phyloP scores from a whole-genome alignment of 1,284 basidiomycete genomes.

The Rugiboletus extremiorientalis region DNA sequence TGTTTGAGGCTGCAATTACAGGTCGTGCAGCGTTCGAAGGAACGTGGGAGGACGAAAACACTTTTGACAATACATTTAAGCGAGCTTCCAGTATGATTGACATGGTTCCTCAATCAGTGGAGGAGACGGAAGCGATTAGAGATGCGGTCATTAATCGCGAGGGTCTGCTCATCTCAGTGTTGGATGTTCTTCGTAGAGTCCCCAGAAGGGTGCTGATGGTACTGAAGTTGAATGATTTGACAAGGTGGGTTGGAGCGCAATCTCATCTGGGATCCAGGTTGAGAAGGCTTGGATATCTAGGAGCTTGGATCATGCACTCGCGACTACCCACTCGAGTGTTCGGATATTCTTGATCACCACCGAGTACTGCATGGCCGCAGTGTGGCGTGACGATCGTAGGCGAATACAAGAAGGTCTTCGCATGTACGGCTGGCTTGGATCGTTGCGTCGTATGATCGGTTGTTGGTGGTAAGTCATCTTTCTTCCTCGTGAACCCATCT shows the following conservation, averaged over 20 bases:
- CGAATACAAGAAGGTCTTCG: constrained; percentile 50
- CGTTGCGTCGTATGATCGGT: constrained; percentile 55
- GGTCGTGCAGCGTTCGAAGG: constrained; percentile 66
- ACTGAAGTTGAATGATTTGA: constrained; percentile 82
- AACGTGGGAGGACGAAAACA: constrained; percentile 45
- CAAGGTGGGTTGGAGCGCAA: constrained; percentile 56
- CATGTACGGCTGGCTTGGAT: constrained; percentile 43
- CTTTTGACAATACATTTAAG: constrained; percentile 39
- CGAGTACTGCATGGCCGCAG: constrained; percentile 83
- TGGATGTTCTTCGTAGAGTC: constrained; percentile 81
- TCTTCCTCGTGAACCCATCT: constrained; percentile 1
- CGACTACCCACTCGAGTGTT: constrained; percentile 75
- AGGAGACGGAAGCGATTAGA: constrained; percentile 77
- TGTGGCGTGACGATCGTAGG: constrained; percentile 80
- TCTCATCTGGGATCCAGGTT: no score
- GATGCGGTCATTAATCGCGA: constrained; percentile 79
- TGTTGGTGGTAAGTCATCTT: constrained; percentile 61
- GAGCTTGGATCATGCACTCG: constrained; percentile 68
- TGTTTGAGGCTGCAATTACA: constrained; percentile 85
- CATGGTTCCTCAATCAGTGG: constrained; percentile 61
- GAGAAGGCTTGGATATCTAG: constrained; percentile 38
- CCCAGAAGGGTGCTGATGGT: constrained; percentile 89
- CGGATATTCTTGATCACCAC: constrained; percentile 93
- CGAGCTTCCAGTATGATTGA: constrained; percentile 78
- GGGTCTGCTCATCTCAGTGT: constrained; percentile 79